Conservation (phyloP, 305 asterid genomes). For the Fraxinus baroniana region DNA sequence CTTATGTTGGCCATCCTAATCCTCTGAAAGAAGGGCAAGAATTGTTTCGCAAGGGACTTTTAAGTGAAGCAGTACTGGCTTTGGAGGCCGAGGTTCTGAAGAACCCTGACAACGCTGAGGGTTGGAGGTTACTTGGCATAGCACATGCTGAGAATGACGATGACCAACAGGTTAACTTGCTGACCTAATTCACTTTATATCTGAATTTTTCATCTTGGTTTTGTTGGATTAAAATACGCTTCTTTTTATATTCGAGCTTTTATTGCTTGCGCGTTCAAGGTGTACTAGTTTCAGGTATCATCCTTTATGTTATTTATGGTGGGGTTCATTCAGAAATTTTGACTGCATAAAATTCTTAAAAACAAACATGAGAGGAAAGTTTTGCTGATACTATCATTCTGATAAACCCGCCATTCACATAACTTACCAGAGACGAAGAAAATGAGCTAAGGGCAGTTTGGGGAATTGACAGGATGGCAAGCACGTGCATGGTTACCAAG, state of each 20-base stretch:
- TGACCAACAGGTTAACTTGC: constrained; percentile 81
- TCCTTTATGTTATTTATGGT: background rate
- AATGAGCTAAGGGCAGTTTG: too few relatives aligned
- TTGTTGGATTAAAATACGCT: background rate
- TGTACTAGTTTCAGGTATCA: background rate
- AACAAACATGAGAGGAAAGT: constrained; percentile 6
- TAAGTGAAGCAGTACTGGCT: constrained; percentile 99
- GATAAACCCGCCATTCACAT: too few relatives aligned
- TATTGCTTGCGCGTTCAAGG: background rate
- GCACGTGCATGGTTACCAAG: too few relatives aligned
- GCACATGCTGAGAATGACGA: constrained; percentile 99
- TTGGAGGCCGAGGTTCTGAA: constrained; percentile 98
- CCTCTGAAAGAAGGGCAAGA: constrained; percentile 99
- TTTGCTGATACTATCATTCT: constrained; percentile 16
- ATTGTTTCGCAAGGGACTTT: constrained; percentile 95
- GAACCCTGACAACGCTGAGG: constrained; percentile 96
- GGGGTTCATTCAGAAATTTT: constrained; percentile 8
- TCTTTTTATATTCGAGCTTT: constrained; percentile 15
- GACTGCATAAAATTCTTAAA: constrained; percentile 4
- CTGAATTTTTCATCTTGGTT: constrained; percentile 10
- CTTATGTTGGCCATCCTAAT: constrained; percentile 97
- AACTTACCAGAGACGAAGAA: too few relatives aligned
- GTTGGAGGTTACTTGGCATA: constrained; percentile 98
- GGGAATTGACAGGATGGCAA: too few relatives aligned
- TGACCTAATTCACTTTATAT: background rate